Evolutionary conservation across 2,329 filamentous ascomycete species (phyloP).

Genomic region (Arthrobotrys entomopaga): DNA sequence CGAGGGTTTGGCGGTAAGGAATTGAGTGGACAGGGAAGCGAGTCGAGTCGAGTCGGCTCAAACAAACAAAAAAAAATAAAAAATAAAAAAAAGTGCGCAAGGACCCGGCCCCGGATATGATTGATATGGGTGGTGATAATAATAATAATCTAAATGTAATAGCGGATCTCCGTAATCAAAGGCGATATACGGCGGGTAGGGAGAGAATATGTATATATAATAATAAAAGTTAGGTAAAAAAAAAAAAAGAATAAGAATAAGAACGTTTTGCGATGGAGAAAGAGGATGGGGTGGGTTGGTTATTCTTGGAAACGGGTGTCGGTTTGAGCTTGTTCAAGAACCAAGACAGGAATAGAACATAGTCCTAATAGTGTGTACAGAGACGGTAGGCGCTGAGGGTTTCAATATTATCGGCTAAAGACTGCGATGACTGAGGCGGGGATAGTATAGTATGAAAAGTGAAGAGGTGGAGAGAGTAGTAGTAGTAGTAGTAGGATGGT

Average conservation of each 20-base stretch:
- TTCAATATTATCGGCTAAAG: conserved; percentile 12
- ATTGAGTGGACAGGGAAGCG: conserved; percentile 55
- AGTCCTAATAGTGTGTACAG: conserved; percentile 17
- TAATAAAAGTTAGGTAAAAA: conserved; percentile 3
- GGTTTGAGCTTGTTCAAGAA: conserved; percentile 2
- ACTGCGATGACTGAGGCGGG: not conserved
- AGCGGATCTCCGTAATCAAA: not conserved
- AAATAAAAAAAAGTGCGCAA: conserved; percentile 25
- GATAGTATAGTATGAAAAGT: not conserved
- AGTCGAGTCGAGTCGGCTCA: conserved; percentile 47
- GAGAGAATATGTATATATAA: conserved; percentile 7
- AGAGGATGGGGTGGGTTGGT: conserved; percentile 7
- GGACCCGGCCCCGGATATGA: conserved; percentile 34
- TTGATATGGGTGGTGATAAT: conserved; percentile 6
- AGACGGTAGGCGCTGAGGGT: conserved; percentile 42
- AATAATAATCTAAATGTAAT: conserved; percentile 18
- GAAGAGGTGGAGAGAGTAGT: not conserved
- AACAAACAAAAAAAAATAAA: conserved; percentile 36
- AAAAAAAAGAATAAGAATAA: conserved; percentile 2
- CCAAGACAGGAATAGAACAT: conserved; percentile 4
- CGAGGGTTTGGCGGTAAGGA: conserved; percentile 55
- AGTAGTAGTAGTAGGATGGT: not conserved
- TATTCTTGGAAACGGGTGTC: conserved; percentile 21
- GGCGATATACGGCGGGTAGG: not conserved
- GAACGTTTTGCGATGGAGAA: not conserved